phyloP scores from a whole-genome alignment of 306 rosid genomes.

The Abrus precatorius region DNA sequence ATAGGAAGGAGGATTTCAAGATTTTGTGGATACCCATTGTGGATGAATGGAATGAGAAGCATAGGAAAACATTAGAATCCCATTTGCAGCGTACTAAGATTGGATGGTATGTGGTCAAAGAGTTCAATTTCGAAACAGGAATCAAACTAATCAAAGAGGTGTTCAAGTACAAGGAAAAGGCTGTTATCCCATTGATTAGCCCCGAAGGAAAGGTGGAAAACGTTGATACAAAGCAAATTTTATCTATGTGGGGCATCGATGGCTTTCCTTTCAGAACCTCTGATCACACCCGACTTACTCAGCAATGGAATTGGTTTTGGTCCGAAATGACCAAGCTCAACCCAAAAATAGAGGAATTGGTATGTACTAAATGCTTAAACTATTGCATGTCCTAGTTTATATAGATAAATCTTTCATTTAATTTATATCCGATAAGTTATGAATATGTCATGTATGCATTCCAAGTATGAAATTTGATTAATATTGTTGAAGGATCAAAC shows the following conservation, averaged over 20 bases:
- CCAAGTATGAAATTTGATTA: too few species aligned
- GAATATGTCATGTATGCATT: too few species aligned
- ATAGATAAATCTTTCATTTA: too few species aligned
- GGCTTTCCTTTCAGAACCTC: slow-evolving; percentile 47
- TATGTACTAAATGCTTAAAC: slow-evolving; percentile 12
- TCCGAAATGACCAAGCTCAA: slow-evolving; percentile 19
- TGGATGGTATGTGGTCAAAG: slow-evolving; percentile 44
- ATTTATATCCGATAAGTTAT: too few species aligned
- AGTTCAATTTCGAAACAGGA: not conserved
- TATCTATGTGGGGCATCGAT: slow-evolving; percentile 46
- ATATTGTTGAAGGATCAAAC: too few species aligned
- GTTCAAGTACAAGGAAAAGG: not conserved
- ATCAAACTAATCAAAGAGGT: slow-evolving; percentile 24
- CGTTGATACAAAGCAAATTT: slow-evolving; percentile 29
- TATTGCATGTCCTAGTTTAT: not conserved
- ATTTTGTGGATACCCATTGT: slow-evolving; percentile 52
- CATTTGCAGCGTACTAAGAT: not conserved
- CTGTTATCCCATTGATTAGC: slow-evolving; percentile 30
- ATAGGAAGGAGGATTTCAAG: slow-evolving; percentile 43
- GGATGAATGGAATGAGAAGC: slow-evolving; percentile 4
- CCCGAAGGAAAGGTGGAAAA: slow-evolving; percentile 46
- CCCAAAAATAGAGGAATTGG: slow-evolving; percentile 23
- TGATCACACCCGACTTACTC: slow-evolving; percentile 36
- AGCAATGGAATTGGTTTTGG: slow-evolving; percentile 54
- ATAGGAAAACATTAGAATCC: not conserved